Conservation (phyloP, 768 basidiomycete species). For the Suillus cothurnatus region DNA sequence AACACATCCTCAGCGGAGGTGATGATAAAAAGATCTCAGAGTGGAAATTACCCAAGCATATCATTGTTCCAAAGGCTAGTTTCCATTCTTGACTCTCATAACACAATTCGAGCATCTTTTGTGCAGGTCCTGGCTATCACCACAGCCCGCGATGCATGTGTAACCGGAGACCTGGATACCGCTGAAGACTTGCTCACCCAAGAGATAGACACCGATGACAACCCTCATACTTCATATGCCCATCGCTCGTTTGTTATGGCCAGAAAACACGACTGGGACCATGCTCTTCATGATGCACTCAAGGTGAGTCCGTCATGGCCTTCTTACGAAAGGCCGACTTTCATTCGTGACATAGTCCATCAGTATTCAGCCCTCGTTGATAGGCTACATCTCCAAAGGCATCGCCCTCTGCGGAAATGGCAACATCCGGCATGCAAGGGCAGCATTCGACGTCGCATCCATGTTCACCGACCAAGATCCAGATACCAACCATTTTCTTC, state of each 20-base stretch:
- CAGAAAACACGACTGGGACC: not conserved
- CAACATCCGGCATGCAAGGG: not conserved
- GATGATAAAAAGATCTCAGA: not conserved
- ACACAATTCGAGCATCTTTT: not conserved
- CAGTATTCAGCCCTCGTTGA: not conserved
- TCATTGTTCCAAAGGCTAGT: not conserved
- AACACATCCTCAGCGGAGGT: not conserved
- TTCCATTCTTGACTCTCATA: not conserved
- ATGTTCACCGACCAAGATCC: not conserved
- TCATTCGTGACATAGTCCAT: not conserved
- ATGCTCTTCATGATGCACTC: not conserved
- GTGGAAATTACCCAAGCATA: not conserved
- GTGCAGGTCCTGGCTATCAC: not conserved
- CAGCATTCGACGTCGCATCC: not conserved
- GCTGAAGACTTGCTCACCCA: not conserved
- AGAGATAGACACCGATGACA: not conserved
- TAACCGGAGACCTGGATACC: not conserved
- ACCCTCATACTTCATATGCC: not conserved
- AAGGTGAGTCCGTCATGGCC: not conserved
- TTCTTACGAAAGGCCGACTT: not conserved
- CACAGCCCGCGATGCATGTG: accelerated
- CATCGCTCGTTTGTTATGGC: not conserved
- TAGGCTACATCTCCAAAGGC: not conserved
- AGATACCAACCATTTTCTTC: not conserved
- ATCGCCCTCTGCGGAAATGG: not conserved